A percentile compares a stretch with the other conserved stretches of the same genome.
These are phyloP conservation scores for Annona squamosa DNA, from an alignment of 164 flowering plant species.

Conservation along the genomic window DNA sequence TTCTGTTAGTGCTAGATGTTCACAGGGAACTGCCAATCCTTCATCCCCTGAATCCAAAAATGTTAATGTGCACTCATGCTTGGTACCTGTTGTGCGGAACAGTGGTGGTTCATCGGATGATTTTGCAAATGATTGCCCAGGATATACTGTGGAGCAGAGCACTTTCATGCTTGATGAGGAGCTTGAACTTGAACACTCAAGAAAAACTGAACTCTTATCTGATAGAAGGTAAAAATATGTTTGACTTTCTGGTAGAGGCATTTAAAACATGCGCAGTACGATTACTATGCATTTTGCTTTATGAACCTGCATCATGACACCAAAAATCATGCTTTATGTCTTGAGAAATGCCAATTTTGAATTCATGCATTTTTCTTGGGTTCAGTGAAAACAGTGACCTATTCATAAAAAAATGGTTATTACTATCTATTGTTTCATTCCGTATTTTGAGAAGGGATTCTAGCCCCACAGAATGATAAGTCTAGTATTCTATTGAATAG, in stretches of 20 bases:
- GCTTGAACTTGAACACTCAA: slow-evolving; percentile 57
- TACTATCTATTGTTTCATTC: no score
- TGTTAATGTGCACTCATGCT: slow-evolving; percentile 11
- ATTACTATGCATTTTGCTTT: neutral
- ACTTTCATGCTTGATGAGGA: slow-evolving; percentile 92
- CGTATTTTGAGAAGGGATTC: no score
- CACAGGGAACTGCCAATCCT: slow-evolving; percentile 15
- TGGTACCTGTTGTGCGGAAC: slow-evolving; percentile 10
- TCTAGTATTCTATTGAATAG: no score
- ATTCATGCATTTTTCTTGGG: no score
- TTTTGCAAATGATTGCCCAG: slow-evolving; percentile 26
- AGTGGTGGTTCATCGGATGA: slow-evolving; percentile 36
- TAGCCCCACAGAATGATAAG: no score
- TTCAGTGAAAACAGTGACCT: no score
- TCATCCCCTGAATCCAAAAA: slow-evolving; percentile 15
- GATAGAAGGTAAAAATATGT: slow-evolving; percentile 38
- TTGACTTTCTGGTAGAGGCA: neutral
- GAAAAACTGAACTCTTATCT: slow-evolving; percentile 26
- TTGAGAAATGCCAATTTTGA: neutral
- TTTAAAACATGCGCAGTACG: neutral
- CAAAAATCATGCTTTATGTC: neutral
- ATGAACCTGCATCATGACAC: neutral
- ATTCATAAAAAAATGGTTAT: no score
- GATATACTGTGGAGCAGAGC: slow-evolving; percentile 21
- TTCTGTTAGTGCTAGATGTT: slow-evolving; percentile 6